Conservation (phyloP, 352 stramenopile species). For the Halophytophthora polymorphica region DNA sequence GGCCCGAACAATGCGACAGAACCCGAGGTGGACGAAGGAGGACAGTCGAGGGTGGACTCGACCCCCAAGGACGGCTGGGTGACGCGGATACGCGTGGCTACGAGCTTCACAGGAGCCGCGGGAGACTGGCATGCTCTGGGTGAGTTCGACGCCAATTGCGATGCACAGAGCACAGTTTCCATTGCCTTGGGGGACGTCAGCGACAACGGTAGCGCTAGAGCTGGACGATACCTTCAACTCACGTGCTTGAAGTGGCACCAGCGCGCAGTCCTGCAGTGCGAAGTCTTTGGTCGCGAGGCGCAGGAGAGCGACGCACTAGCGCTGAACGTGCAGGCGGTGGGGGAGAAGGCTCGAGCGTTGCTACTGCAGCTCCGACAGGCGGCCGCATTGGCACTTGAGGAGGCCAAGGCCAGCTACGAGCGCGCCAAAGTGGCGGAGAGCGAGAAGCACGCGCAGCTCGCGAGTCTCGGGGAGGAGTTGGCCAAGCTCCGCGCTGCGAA, state of each 20-base stretch:
- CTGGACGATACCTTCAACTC: slow-evolving; percentile 63
- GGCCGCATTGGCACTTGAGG: slow-evolving; percentile 52
- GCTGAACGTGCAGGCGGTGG: slow-evolving; percentile 39
- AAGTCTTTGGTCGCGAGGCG: slow-evolving; percentile 61
- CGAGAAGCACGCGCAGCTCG: slow-evolving; percentile 77
- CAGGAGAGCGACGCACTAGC: slow-evolving; percentile 48
- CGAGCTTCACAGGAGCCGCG: slow-evolving; percentile 46
- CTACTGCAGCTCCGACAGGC: slow-evolving; percentile 56
- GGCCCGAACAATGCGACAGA: neutral
- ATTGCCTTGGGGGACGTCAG: slow-evolving; percentile 27
- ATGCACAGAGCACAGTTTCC: slow-evolving; percentile 26
- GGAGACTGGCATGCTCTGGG: slow-evolving; percentile 56
- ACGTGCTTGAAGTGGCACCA: slow-evolving; percentile 65
- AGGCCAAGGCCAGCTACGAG: slow-evolving; percentile 70
- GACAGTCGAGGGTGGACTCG: slow-evolving; percentile 3
- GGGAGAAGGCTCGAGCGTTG: slow-evolving; percentile 32
- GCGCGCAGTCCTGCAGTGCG: slow-evolving; percentile 54
- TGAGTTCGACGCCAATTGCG: slow-evolving; percentile 58
- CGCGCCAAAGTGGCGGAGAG: slow-evolving; percentile 69
- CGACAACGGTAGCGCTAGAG: slow-evolving; percentile 17
- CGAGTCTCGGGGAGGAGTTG: slow-evolving; percentile 70
- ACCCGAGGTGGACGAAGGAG: neutral
- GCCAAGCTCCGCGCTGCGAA: slow-evolving; percentile 48
- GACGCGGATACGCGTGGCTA: slow-evolving; percentile 53
- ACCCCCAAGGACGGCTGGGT: slow-evolving; percentile 43